Evolutionary conservation across 345 rosid genomes (phyloP).

Genomic region (Orychophragmus violaceus): DNA sequence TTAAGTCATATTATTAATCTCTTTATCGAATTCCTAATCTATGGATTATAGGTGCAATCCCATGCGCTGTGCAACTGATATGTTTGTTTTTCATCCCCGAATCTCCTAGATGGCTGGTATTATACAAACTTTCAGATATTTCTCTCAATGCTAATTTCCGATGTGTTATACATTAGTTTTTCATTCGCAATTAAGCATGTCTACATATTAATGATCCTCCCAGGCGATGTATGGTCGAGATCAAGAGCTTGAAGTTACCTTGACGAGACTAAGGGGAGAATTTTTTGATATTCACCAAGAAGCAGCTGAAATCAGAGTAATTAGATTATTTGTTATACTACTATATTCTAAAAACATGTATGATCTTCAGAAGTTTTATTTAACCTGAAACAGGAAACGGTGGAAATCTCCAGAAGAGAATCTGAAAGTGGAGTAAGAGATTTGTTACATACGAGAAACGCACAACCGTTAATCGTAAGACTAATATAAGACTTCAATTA

Average conservation of each 20-base stretch:
- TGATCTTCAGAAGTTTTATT: background rate
- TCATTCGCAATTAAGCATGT: background rate
- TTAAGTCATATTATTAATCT: background rate
- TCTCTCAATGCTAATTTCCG: background rate
- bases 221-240: slow-evolving; percentile 30
- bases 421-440: slow-evolving; percentile 18
- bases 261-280: slow-evolving; percentile 31
- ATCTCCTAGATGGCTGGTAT: slow-evolving; percentile 58
- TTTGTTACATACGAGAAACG: slow-evolving; percentile 20
- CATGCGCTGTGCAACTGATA: slow-evolving; percentile 30
- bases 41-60: slow-evolving; percentile 33
- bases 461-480: slow-evolving; percentile 24
- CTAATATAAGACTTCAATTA: background rate
- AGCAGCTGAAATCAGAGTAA: slow-evolving; percentile 29
- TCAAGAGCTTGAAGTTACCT: slow-evolving; percentile 21
- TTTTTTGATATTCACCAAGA: slow-evolving; percentile 18
- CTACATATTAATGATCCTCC: background rate
- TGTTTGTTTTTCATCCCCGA: slow-evolving; percentile 46
- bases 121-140: background rate
- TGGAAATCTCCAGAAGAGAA: slow-evolving; percentile 24
- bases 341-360: too few relatives aligned
- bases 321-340: background rate
- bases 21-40: background rate
- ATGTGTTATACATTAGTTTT: background rate
- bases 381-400: slow-evolving; percentile 18